These are phyloP conservation scores for Colletotrichum cordylinicola DNA, from an alignment of 2,329 filamentous ascomycete species.

Conservation along the genomic window DNA sequence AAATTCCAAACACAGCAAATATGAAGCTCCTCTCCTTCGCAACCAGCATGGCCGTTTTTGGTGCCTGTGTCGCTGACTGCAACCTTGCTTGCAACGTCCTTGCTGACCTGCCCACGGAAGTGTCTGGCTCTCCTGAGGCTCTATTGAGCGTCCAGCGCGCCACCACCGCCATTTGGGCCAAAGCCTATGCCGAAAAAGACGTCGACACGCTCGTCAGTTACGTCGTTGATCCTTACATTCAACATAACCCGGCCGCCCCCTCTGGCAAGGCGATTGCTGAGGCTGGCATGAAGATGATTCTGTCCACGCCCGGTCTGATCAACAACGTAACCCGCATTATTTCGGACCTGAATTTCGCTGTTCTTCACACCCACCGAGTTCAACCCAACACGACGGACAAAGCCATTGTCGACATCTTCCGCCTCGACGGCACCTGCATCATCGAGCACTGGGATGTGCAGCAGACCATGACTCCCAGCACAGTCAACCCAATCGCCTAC, in stretches of 20 bases:
- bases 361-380: background rate
- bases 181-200: background rate
- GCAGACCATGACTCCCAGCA: background rate
- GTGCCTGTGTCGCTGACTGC: background rate
- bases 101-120: background rate
- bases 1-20: too few relatives aligned
- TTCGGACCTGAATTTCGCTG: background rate
- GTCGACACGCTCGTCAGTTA: background rate
- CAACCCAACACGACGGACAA: background rate
- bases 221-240: background rate
- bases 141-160: background rate
- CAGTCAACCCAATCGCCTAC: background rate
- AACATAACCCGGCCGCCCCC: background rate
- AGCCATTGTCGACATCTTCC: background rate
- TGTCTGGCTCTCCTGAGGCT: background rate
- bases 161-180: background rate
- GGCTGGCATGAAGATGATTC: background rate
- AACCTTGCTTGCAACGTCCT: background rate
- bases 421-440: constrained; percentile 8
- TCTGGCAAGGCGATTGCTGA: background rate
- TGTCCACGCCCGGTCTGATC: background rate
- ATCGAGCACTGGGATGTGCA: constrained; percentile 6
- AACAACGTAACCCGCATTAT: background rate
- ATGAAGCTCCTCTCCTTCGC: too few relatives aligned
- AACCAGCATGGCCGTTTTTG: too few relatives aligned